A percentile compares a stretch with the other conserved stretches of the same genome.
Evolutionary conservation across 2,329 filamentous ascomycete species (phyloP).

Genomic region (Pseudogymnoascus verrucosus): DNA sequence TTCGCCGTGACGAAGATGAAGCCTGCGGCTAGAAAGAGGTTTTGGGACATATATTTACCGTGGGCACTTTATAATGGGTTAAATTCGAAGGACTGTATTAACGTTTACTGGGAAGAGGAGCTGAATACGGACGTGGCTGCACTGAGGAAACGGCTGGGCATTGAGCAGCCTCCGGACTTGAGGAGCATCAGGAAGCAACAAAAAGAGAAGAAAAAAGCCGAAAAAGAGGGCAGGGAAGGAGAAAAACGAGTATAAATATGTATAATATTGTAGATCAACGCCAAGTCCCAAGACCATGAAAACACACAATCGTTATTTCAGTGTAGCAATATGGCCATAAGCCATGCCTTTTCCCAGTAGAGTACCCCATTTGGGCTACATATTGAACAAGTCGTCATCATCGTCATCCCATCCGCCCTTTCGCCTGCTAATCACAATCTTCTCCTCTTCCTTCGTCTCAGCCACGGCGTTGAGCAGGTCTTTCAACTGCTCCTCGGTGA

Average conservation of each 20-base stretch:
- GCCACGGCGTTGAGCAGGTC: constrained; percentile 79
- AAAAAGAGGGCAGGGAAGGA: constrained; percentile 37
- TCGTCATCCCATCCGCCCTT: constrained; percentile 83
- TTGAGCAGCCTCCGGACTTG: constrained; percentile 84
- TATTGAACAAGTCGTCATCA: constrained; percentile 63
- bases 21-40: constrained; percentile 53
- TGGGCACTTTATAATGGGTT: constrained; percentile 86
- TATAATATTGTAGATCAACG: constrained; percentile 6
- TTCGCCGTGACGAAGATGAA: constrained; percentile 62
- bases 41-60: constrained; percentile 70
- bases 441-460: constrained; percentile 67
- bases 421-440: constrained; percentile 77
- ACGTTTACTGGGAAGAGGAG: constrained; percentile 97
- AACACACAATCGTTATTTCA: not conserved
- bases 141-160: constrained; percentile 65
- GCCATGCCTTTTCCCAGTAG: not conserved
- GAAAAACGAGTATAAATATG: constrained; percentile 12
- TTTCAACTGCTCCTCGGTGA: constrained; percentile 90
- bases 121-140: constrained; percentile 74
- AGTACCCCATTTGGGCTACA: constrained; percentile 31
- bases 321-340: not conserved
- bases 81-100: constrained; percentile 71
- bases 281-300: constrained; percentile 5
- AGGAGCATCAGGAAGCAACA: constrained; percentile 66
- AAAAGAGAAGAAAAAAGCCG: constrained; percentile 58